These are phyloP conservation scores for Emergomyces orientalis DNA, from an alignment of 2,329 filamentous ascomycete species.

Conservation along the genomic window DNA sequence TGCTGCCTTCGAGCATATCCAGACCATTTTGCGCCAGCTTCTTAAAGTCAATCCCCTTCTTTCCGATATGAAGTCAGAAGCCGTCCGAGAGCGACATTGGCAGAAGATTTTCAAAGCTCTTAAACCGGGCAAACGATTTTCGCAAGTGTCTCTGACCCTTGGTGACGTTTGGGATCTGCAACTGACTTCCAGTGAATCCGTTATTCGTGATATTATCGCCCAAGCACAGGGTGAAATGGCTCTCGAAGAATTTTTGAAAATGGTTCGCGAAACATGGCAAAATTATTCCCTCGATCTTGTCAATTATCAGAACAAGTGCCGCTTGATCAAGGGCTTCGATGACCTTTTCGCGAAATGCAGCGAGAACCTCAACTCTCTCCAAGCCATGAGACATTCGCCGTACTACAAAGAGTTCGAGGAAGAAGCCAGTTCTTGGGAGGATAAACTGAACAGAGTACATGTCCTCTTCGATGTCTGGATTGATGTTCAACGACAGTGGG, in stretches of 20 bases:
- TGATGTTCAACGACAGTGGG: constrained; percentile 99
- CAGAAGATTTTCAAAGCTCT: constrained; percentile 94
- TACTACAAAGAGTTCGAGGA: constrained; percentile 99
- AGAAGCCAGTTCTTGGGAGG: constrained; percentile 92
- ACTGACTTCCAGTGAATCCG: constrained; percentile 71
- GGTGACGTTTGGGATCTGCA: constrained; percentile 98
- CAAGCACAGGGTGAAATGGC: constrained; percentile 98
- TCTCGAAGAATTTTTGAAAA: constrained; percentile 90
- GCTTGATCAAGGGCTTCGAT: constrained; percentile 94
- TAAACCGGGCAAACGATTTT: constrained; percentile 87
- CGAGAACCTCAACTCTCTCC: constrained; percentile 92
- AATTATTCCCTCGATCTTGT: constrained; percentile 91
- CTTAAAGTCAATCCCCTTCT: constrained; percentile 86
- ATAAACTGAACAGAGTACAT: constrained; percentile 93
- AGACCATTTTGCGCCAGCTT: constrained; percentile 76
- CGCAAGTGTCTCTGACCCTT: constrained; percentile 87
- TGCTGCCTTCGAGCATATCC: constrained; percentile 98
- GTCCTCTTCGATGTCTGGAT: constrained; percentile 99
- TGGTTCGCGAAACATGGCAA: constrained; percentile 94
- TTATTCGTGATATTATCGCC: constrained; percentile 85
- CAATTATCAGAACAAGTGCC: constrained; percentile 96
- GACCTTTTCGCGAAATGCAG: constrained; percentile 97
- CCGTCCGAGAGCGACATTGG: constrained; percentile 94
- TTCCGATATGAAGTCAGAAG: constrained; percentile 87
- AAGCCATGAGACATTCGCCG: constrained; percentile 97